Percentiles rank a stretch among this genome's conserved stretches.
Evolutionary conservation across 2,329 filamentous ascomycete genomes (phyloP).

Genomic region (Phialophora expanda): DNA sequence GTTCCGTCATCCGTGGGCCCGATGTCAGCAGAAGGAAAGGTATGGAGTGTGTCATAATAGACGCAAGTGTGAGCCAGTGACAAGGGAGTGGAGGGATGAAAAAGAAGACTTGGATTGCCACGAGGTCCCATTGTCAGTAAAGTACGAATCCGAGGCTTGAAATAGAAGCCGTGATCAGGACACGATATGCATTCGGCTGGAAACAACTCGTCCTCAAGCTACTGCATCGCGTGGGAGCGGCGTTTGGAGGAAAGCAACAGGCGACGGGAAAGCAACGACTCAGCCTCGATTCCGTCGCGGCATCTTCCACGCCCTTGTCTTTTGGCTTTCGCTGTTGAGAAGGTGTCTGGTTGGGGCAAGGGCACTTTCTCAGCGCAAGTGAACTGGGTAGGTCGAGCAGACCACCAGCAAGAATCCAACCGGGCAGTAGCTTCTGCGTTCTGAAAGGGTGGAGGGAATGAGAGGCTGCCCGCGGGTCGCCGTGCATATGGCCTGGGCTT

Average conservation of each 20-base stretch:
- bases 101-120: conserved; percentile 23
- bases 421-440: conserved; percentile 11
- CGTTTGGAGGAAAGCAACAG: conserved; percentile 8
- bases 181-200: conserved; percentile 30
- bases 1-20: conserved; percentile 23
- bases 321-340: conserved; percentile 15
- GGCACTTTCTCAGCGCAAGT: conserved; percentile 16
- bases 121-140: conserved; percentile 22
- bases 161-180: conserved; percentile 25
- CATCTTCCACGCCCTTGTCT: conserved; percentile 22
- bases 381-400: conserved; percentile 16
- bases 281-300: conserved; percentile 33
- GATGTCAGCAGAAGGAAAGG: conserved; percentile 26
- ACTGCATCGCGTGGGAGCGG: conserved; percentile 27
- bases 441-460: conserved; percentile 22
- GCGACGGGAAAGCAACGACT: conserved; percentile 29
- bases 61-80: conserved; percentile 4
- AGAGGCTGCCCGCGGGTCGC: conserved; percentile 27
- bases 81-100: conserved; percentile 14
- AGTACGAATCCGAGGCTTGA: conserved; percentile 29
- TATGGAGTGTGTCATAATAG: conserved; percentile 26
- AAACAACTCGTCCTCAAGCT: conserved; percentile 23
- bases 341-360: conserved; percentile 16
- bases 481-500: conserved; percentile 30
- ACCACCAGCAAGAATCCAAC: conserved; percentile 18